phyloP scores from a whole-genome alignment of 768 basidiomycete species.

The Daedalea quercina region DNA sequence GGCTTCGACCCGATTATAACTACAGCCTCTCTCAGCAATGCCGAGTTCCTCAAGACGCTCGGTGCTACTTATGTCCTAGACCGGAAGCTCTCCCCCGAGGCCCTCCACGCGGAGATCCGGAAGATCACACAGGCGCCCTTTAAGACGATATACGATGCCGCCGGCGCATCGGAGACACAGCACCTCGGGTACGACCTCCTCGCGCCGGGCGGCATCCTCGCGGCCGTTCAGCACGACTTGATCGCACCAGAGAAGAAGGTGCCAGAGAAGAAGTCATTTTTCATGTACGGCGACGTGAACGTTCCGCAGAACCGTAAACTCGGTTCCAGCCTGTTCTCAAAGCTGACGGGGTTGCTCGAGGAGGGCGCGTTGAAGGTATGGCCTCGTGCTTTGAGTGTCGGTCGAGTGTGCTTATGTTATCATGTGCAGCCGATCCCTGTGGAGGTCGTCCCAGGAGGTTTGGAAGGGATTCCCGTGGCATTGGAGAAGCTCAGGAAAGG shows the following conservation, averaged over 20 bases:
- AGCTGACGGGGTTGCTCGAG: conserved; percentile 11
- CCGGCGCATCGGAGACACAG: conserved; percentile 8
- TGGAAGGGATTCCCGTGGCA: conserved; percentile 14
- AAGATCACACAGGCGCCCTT: conserved; percentile 8
- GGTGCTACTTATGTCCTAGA: conserved; percentile 23
- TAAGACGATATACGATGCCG: conserved; percentile 13
- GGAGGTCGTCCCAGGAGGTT: conserved; percentile 16
- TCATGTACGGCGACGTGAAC: conserved; percentile 10
- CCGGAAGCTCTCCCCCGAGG: conserved; percentile 7
- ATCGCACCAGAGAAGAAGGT: background rate
- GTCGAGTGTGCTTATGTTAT: background rate
- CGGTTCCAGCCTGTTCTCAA: conserved; percentile 10
- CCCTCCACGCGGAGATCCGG: background rate
- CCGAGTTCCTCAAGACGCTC: conserved; percentile 13
- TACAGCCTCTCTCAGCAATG: conserved; percentile 7
- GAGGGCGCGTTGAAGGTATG: conserved; percentile 13
- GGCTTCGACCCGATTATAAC: conserved; percentile 22
- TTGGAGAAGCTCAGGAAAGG: conserved; percentile 12
- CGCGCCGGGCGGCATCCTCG: conserved; percentile 10
- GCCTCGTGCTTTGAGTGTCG: background rate
- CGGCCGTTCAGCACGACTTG: background rate
- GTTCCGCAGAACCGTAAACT: conserved; percentile 2
- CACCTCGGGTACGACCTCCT: conserved; percentile 9
- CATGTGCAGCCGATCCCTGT: conserved; percentile 12
- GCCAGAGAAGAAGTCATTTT: conserved; percentile 7